Base-by-base conservation (phyloP, 345 rosid species). In the Populus nigra region DNA sequence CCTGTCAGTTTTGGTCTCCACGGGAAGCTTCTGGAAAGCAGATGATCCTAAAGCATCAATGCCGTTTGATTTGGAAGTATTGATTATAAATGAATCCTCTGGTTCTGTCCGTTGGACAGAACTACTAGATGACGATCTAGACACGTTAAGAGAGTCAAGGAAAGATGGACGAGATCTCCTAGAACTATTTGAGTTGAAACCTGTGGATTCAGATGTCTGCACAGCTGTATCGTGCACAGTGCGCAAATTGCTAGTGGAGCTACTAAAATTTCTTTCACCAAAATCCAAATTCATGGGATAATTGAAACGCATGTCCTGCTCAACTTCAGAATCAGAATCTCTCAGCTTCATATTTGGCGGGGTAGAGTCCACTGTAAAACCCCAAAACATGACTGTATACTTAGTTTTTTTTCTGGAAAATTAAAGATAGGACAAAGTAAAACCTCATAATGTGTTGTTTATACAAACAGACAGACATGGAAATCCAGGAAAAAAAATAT, bases 161-260 rank as follows among this genome's bases (percentile, higher is more conserved):
- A 94, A 92, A 66, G 99, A 96, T 39, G 97, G 93, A 55, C 97
- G 92, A 73, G 89, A 86, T 88, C 88, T 92, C 84, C 88, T 74
- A 75, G 86, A 83, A 78, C 55, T 88, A 36, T 88, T 83, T 45
- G 86, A 88, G 79, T 69, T 55, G 63, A 68, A 87, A 80, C 84
- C 83, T 72, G 87, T 79, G 66, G 89, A 73, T 75, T 88, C 91
- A 78, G 88, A 83, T 77, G 79, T 53, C 61, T 82, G 87, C 67
- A 73, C 70, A 62, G 87, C 61, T 72, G 76, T 68, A 76, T 65
- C 81, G 9, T 87, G 83, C 66, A 81, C 68, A 57, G 70, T 77
- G 74, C 81, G 73, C 77, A 87, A 86, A 78, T 79, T 84, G 75
- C 83, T 76, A 57, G 74, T 79, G 75, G 86, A 80, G 73, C 82